Percentiles rank a stretch among this genome's conserved stretches.
These are phyloP conservation scores for Thinopyrum elongatum DNA, from an alignment of 176 grass and related monocot genomes.

Conservation along the genomic window DNA sequence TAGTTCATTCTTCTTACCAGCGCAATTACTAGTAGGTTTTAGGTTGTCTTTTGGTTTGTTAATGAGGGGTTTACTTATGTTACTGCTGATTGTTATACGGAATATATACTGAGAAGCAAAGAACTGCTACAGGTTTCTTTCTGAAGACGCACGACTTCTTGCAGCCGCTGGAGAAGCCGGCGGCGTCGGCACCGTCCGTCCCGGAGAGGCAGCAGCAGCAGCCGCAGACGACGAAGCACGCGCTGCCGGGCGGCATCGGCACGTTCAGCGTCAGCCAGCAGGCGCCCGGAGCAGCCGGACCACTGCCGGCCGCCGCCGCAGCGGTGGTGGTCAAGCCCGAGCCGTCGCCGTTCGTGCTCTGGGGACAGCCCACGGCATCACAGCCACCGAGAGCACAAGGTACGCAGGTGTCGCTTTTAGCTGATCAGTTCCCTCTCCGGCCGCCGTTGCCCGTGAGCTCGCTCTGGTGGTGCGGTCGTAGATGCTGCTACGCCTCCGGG, in stretches of 20 bases:
- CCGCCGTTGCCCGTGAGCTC: neutral
- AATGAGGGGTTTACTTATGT: too few relatives aligned
- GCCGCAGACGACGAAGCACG: constrained; percentile 9
- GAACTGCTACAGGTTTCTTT: constrained; percentile 40
- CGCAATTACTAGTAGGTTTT: neutral
- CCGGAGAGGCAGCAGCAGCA: neutral
- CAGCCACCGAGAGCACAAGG: constrained; percentile 39
- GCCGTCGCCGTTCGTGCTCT: constrained; percentile 50
- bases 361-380: constrained; percentile 43
- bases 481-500: constrained; percentile 3
- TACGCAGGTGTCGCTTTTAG: neutral
- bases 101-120: neutral
- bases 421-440: neutral
- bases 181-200: neutral
- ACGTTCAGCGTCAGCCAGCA: constrained; percentile 68
- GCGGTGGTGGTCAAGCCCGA: constrained; percentile 36
- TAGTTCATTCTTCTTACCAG: neutral
- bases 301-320: neutral
- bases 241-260: constrained; percentile 56
- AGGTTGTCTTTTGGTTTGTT: too few relatives aligned
- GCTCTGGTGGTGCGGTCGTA: neutral
- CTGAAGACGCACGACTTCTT: constrained; percentile 84
- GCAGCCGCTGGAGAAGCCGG: constrained; percentile 51
- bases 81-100: neutral
- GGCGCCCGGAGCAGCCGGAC: constrained; percentile 39